A percentile compares a stretch with the other conserved stretches of the same genome.
phyloP scores from a whole-genome alignment of 1,284 basidiomycete genomes.

The Agaricales sp. region DNA sequence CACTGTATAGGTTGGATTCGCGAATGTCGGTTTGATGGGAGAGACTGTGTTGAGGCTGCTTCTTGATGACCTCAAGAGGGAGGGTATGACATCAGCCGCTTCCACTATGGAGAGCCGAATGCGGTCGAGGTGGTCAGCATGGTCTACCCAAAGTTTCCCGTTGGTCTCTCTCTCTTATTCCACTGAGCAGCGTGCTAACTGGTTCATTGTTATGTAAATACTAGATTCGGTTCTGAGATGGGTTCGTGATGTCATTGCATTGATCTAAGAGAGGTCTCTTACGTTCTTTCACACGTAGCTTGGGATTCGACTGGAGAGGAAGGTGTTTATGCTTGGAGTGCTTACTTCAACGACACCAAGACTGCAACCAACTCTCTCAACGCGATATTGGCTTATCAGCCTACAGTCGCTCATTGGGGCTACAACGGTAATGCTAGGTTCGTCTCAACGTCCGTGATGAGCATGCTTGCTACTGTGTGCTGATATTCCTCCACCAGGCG shows the following conservation, averaged over 20 bases:
- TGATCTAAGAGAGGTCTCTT: too few relatives aligned
- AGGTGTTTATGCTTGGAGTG: constrained; percentile 45
- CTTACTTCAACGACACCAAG: constrained; percentile 40
- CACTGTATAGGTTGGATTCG: neutral
- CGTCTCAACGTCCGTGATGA: constrained; percentile 31
- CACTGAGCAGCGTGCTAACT: neutral
- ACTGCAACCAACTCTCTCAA: constrained; percentile 45
- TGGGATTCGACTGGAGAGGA: constrained; percentile 56
- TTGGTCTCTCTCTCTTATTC: constrained; percentile 18
- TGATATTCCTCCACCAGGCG: constrained; percentile 1
- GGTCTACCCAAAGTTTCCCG: constrained; percentile 43
- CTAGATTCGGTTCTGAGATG: constrained; percentile 49
- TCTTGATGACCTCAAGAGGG: constrained; percentile 41
- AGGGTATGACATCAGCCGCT: constrained; percentile 39
- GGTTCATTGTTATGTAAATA: neutral
- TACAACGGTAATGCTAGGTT: constrained; percentile 52
- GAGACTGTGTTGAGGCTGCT: constrained; percentile 42
- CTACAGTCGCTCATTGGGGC: constrained; percentile 48
- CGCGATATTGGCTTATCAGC: constrained; percentile 49
- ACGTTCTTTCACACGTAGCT: constrained; percentile 13
- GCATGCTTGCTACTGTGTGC: neutral
- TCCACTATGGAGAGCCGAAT: constrained; percentile 38
- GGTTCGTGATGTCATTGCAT: constrained; percentile 14
- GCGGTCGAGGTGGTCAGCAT: constrained; percentile 30
- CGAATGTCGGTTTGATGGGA: constrained; percentile 30